Evolutionary conservation across 2,329 filamentous ascomycete species (phyloP).

Genomic region (Beauveria sp.): DNA sequence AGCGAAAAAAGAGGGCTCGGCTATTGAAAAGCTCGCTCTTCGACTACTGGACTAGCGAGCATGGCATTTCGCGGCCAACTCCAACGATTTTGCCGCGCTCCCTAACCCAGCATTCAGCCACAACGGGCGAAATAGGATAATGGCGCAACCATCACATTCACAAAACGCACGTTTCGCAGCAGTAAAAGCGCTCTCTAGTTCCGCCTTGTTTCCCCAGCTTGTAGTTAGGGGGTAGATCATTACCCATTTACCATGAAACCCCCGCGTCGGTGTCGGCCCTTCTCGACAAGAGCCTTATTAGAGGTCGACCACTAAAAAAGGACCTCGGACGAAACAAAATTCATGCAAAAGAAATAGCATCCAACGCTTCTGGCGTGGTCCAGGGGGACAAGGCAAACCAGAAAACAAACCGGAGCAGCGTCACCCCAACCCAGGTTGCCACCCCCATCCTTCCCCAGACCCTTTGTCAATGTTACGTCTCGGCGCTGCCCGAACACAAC

Average conservation of each 20-base stretch:
- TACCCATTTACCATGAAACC: neutral
- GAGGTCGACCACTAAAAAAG: neutral
- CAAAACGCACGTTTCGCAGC: neutral
- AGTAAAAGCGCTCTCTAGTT: too few species aligned
- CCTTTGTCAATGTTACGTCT: constrained; percentile 2
- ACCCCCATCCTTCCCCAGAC: neutral
- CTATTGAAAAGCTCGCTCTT: neutral
- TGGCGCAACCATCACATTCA: neutral
- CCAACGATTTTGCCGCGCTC: neutral
- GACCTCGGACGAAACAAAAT: neutral
- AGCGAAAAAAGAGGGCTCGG: neutral
- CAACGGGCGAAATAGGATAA: constrained; percentile 1
- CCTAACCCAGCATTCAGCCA: neutral
- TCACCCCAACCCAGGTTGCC: neutral
- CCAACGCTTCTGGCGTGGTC: neutral
- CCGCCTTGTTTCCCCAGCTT: neutral
- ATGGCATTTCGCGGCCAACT: neutral
- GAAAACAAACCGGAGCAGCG: constrained; percentile 5
- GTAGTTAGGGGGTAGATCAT: neutral
- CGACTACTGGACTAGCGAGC: neutral
- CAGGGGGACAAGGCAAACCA: neutral
- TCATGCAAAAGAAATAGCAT: neutral
- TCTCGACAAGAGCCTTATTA: neutral
- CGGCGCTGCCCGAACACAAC: neutral
- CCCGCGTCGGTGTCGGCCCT: neutral